phyloP scores from a whole-genome alignment of 2,329 filamentous ascomycete genomes.

The Arachnopeziza araneosa region DNA sequence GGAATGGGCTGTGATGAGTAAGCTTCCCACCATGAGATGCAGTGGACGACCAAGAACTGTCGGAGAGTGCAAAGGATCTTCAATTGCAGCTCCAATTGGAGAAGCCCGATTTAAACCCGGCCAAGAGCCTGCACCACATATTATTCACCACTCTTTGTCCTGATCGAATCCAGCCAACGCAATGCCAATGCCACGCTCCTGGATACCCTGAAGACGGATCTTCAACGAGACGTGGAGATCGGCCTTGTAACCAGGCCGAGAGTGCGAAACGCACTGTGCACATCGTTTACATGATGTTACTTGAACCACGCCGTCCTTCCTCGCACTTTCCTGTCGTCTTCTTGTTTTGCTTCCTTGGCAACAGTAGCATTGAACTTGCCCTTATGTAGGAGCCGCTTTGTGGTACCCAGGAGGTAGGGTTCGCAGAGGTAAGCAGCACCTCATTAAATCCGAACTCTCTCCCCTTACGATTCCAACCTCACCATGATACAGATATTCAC shows the following conservation, averaged over 20 bases:
- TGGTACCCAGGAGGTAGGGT: background rate
- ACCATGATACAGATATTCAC: background rate
- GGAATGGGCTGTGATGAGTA: background rate
- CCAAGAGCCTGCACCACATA: background rate
- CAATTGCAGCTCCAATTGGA: background rate
- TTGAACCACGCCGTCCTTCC: background rate
- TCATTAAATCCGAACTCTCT: background rate
- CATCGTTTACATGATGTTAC: slow-evolving; percentile 2
- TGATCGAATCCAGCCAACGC: background rate
- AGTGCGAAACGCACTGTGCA: slow-evolving; percentile 19
- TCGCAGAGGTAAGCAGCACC: background rate
- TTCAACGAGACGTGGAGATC: background rate
- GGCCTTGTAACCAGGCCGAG: slow-evolving; percentile 10
- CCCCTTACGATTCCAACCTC: background rate
- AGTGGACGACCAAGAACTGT: background rate
- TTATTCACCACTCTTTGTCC: background rate
- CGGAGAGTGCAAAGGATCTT: background rate
- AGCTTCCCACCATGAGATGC: background rate
- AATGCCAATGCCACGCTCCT: background rate
- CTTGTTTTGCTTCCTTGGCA: background rate
- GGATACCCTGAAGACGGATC: background rate
- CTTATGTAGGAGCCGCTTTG: background rate
- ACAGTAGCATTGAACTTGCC: background rate
- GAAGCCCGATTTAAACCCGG: background rate
- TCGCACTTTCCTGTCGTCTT: background rate